Evolutionary conservation across 73 alveolate genomes (phyloP).

Genomic region (Tetrahymena elliotti): DNA sequence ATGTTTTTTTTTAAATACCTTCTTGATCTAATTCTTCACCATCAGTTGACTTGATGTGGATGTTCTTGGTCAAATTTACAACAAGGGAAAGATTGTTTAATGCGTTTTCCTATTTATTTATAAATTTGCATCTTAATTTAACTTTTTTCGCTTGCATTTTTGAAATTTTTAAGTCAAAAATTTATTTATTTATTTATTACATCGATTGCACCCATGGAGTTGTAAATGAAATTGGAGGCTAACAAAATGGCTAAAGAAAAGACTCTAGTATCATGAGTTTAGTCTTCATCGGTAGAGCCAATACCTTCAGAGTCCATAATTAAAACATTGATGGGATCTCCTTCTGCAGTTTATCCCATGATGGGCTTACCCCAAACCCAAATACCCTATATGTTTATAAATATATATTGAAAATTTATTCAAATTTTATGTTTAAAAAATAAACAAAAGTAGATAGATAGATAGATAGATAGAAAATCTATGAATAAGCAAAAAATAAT

Average conservation of each 20-base stretch:
- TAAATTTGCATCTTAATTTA: neutral
- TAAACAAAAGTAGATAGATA: neutral
- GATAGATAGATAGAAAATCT: neutral
- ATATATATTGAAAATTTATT: neutral
- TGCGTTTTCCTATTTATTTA: constrained; percentile 33
- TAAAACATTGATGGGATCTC: constrained; percentile 35
- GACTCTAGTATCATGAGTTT: constrained; percentile 84
- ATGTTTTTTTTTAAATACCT: constrained; percentile 16
- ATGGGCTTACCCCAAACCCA: constrained; percentile 63
- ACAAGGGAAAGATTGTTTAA: constrained; percentile 71
- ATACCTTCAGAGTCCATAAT: constrained; percentile 87
- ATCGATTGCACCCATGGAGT: constrained; percentile 88
- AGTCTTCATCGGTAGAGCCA: constrained; percentile 87
- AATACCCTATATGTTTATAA: constrained; percentile 5
- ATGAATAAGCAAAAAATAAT: neutral
- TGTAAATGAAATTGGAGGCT: constrained; percentile 79
- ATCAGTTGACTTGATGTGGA: constrained; percentile 53
- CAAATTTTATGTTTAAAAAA: neutral
- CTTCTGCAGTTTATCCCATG: neutral
- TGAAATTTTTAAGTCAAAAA: neutral
- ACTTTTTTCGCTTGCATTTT: neutral
- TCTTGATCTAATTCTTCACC: constrained; percentile 23
- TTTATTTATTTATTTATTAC: constrained; percentile 21
- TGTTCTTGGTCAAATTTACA: constrained; percentile 73
- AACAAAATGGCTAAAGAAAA: constrained; percentile 79